Evolutionary conservation across 2,329 filamentous ascomycete genomes (phyloP).

Genomic region (Zopfia rhizophila): DNA sequence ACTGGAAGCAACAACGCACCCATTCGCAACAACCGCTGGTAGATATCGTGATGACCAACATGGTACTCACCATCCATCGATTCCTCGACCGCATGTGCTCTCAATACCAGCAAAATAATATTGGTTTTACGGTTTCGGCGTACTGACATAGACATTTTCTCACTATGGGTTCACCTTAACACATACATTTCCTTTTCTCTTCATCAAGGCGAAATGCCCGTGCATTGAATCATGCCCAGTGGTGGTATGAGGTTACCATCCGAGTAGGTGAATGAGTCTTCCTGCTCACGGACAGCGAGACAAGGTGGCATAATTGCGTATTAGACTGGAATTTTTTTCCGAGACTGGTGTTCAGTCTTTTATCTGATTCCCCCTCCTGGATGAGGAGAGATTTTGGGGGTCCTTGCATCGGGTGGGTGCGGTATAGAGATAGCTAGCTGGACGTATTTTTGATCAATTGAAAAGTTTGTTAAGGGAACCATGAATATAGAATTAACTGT

Average conservation of each 20-base stretch:
- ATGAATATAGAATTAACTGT: constrained; percentile 41
- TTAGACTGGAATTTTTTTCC: constrained; percentile 44
- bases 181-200: constrained; percentile 18
- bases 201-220: constrained; percentile 18
- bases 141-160: constrained; percentile 37
- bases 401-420: constrained; percentile 38
- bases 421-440: too few relatives aligned
- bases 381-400: constrained; percentile 1
- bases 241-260: constrained; percentile 45
- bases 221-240: constrained; percentile 25
- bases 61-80: constrained; percentile 11
- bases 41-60: constrained; percentile 24
- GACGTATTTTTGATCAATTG: constrained; percentile 29
- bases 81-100: constrained; percentile 10
- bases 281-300: constrained; percentile 19
- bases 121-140: constrained; percentile 27
- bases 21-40: constrained; percentile 55
- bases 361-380: neutral
- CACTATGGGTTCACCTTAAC: constrained; percentile 13
- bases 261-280: constrained; percentile 32
- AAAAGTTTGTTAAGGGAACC: constrained; percentile 44
- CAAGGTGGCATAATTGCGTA: constrained; percentile 21
- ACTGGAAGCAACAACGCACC: constrained; percentile 53
- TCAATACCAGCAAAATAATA: constrained; percentile 5
- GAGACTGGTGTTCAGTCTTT: neutral